These are phyloP conservation scores for Mycena galopus DNA, from an alignment of 768 basidiomycete species.

Conservation along the genomic window DNA sequence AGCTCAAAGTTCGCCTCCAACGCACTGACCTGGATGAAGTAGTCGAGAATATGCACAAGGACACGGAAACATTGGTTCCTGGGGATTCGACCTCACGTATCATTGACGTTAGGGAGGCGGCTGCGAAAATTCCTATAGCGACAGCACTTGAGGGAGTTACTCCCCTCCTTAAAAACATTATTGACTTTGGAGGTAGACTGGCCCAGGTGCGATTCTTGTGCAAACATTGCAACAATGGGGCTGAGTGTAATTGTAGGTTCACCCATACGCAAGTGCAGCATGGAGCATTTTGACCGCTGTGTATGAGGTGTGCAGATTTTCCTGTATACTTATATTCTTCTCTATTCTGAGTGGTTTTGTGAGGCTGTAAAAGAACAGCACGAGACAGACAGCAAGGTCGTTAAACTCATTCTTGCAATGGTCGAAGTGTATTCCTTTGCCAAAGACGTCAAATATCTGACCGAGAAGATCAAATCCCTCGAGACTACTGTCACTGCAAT, in stretches of 20 bases:
- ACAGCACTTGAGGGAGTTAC: no score
- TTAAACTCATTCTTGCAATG: constrained; percentile 46
- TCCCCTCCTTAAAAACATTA: neutral
- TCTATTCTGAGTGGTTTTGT: no score
- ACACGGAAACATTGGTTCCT: no score
- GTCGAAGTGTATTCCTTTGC: constrained; percentile 47
- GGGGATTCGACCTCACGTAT: no score
- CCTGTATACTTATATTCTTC: no score
- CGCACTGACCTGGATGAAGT: no score
- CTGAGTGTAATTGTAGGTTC: neutral
- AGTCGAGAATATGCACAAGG: no score
- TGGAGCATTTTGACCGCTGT: neutral
- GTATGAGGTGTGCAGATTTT: no score
- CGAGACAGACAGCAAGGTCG: constrained; percentile 41
- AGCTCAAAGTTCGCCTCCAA: no score
- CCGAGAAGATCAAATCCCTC: constrained; percentile 43
- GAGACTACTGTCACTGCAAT: constrained; percentile 44
- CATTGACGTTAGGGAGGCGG: no score
- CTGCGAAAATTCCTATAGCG: no score
- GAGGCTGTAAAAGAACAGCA: constrained; percentile 47
- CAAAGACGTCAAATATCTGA: constrained; percentile 43
- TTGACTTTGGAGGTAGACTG: neutral
- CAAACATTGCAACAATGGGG: neutral
- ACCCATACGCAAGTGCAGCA: neutral
- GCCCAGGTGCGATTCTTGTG: neutral